Base-by-base conservation (phyloP, 1,139 yeast genomes). In the Nakaseomyces delphensis region DNA sequence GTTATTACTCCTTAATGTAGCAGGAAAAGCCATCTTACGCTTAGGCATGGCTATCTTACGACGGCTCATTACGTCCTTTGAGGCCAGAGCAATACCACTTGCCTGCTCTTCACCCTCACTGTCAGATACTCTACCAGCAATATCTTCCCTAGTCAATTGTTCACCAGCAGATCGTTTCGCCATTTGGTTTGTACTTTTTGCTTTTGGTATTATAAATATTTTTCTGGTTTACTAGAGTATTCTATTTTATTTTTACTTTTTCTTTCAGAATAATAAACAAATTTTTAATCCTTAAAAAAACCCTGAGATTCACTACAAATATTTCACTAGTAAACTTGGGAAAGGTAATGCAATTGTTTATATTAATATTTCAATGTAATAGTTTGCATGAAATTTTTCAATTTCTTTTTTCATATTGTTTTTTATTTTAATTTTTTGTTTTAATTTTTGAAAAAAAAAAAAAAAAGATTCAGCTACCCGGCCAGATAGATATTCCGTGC, bases 11-110 rank as follows among this genome's bases (percentile, higher is more conserved):
- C 21, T 30, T 9, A 28, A 16, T 15, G 32, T 38, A 19, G 38
- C 28, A 6, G 44, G 36, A 20, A 51, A 50, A 10, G 51, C 51
- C 51, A 54, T 53, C 44, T 52, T 58, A 24, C 54, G 53, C 46
- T 73, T 72, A 11, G 89, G 87, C 58, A 73, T 71, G 20, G 83
- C 68, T 42, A 82, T 69, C 66, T 79, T 83, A 57, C 96, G 70
- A 44, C 65, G 72, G 9, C 91, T 75, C 72, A 86, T 64, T 4
- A 77, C 78, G 3, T 71, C 77, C 1, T 74, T 70, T 5, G 83
- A 70, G 0, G 95, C 95, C 39, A 56, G 51, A 19, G 52, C 54
- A 27, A 68, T 68, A n/a, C 59, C 56, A 14, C 54, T 52, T 36
- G 27, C 41, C 32, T 29, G 43, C n/a, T 58, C 57, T 3, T 67